Percentiles rank a stretch among this genome's conserved stretches.
Conservation (phyloP, 1,139 yeast genomes). For the Kodamaea fungicola region DNA sequence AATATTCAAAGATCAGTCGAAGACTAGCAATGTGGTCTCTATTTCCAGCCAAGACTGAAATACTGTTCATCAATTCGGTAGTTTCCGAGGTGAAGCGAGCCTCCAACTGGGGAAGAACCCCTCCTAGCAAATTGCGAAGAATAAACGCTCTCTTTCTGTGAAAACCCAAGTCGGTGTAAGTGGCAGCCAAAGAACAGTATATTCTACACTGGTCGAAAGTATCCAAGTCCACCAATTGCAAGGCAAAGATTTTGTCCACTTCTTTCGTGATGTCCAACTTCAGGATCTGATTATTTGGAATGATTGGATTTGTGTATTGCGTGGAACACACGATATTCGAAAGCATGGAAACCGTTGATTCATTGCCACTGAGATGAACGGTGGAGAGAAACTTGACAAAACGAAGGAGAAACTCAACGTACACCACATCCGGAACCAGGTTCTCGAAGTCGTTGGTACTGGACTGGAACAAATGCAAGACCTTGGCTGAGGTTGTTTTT, state of each 20-base stretch:
- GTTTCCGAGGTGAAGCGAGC: conserved; percentile 2
- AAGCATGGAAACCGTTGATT: conserved; percentile 13
- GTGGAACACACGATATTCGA: conserved; percentile 15
- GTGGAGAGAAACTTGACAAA: conserved; percentile 59
- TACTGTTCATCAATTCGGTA: conserved; percentile 1
- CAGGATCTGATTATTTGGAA: conserved; percentile 23
- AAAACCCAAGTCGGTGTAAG: conserved; percentile 62
- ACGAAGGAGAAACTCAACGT: conserved; percentile 68
- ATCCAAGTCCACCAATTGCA: conserved; percentile 43
- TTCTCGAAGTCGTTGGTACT: conserved; percentile 66
- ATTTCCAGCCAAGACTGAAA: neutral
- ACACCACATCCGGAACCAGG: conserved; percentile 78
- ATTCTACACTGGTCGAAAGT: conserved; percentile 56
- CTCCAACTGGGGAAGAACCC: conserved; percentile 38
- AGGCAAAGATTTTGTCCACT: conserved; percentile 42
- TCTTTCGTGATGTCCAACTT: conserved; percentile 48
- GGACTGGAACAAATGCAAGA: conserved; percentile 54
- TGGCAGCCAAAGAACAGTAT: conserved; percentile 61
- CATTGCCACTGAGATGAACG: conserved; percentile 47
- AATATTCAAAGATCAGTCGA: conserved; percentile 32
- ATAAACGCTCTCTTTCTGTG: conserved; percentile 68
- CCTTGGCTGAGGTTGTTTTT: conserved; percentile 40
- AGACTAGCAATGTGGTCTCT: conserved; percentile 12
- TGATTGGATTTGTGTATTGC: conserved; percentile 20
- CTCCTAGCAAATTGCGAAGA: conserved; percentile 55